These are phyloP conservation scores for Nyssa sinensis DNA, from an alignment of 148 eudicot species.

Conservation along the genomic window DNA sequence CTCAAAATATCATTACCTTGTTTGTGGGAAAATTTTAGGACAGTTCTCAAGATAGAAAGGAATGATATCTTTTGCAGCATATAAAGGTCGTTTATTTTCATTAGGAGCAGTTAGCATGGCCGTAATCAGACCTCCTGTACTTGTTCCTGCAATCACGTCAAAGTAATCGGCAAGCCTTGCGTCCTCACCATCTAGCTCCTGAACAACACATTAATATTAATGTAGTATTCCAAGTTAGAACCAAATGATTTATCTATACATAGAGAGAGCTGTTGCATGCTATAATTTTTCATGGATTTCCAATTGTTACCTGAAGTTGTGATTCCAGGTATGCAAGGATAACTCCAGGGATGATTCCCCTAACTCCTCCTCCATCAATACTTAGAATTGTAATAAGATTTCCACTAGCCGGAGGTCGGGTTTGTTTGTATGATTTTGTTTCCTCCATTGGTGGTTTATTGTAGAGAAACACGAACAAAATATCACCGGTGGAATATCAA, in stretches of 20 bases:
- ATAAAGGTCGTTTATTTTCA: conserved; percentile 41
- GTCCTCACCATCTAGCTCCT: conserved; percentile 39
- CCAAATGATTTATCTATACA: neutral
- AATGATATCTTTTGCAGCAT: conserved; percentile 30
- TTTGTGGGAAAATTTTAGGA: conserved; percentile 40
- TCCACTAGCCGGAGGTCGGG: conserved; percentile 29
- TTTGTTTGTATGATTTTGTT: neutral
- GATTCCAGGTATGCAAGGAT: conserved; percentile 42
- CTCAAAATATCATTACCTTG: too few relatives aligned
- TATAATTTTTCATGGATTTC: neutral
- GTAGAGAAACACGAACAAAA: too few relatives aligned
- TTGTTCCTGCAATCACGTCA: too few relatives aligned
- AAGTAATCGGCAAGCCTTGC: too few relatives aligned
- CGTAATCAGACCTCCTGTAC: too few relatives aligned
- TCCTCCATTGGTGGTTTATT: neutral
- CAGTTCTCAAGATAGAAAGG: conserved; percentile 13
- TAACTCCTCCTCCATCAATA: too few relatives aligned
- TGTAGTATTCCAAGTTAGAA: neutral
- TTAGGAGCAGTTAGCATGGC: too few relatives aligned
- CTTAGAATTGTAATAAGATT: conserved; percentile 42
- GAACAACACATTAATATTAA: neutral
- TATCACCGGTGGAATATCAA: too few relatives aligned
- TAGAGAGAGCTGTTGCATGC: too few relatives aligned
- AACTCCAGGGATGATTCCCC: conserved; percentile 45
- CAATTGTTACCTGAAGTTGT: conserved; percentile 40